These are phyloP conservation scores for Tolypocladium pustulatum DNA, from an alignment of 2,329 filamentous ascomycete species.

Conservation along the genomic window DNA sequence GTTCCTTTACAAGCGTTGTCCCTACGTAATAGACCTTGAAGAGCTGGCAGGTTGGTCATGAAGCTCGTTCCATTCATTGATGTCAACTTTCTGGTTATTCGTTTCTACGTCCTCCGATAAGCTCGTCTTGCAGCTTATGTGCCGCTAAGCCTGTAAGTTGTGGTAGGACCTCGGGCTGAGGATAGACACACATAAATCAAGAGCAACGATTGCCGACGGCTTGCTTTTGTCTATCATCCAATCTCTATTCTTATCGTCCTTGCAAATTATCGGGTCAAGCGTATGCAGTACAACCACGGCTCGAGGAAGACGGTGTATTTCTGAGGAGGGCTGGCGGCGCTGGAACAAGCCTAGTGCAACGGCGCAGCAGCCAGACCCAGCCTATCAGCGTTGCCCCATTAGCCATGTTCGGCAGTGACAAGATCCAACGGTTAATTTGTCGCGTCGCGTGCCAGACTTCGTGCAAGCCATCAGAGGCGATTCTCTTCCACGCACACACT, in stretches of 20 bases:
- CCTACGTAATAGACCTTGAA: too few species aligned
- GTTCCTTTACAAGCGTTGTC: too few species aligned
- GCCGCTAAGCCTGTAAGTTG: too few species aligned
- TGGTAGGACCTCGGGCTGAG: too few species aligned
- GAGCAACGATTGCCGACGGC: neutral
- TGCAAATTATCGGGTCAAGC: too few species aligned
- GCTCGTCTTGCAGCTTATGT: too few species aligned
- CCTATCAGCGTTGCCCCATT: slow-evolving; percentile 1
- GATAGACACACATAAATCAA: too few species aligned
- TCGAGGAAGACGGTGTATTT: neutral
- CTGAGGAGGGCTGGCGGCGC: neutral
- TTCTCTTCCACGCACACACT: neutral
- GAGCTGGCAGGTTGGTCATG: too few species aligned
- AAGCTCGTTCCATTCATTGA: too few species aligned
- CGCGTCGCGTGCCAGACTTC: neutral
- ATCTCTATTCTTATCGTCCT: neutral
- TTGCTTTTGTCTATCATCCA: neutral
- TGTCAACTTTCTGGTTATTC: too few species aligned
- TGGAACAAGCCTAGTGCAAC: neutral
- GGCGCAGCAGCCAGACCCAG: neutral
- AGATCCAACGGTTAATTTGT: neutral
- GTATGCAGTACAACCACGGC: neutral
- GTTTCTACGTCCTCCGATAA: too few species aligned
- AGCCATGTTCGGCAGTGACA: neutral
- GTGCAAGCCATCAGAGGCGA: neutral